These are phyloP conservation scores for Bretschneidera sinensis DNA, from an alignment of 345 rosid genomes.

Conservation along the genomic window DNA sequence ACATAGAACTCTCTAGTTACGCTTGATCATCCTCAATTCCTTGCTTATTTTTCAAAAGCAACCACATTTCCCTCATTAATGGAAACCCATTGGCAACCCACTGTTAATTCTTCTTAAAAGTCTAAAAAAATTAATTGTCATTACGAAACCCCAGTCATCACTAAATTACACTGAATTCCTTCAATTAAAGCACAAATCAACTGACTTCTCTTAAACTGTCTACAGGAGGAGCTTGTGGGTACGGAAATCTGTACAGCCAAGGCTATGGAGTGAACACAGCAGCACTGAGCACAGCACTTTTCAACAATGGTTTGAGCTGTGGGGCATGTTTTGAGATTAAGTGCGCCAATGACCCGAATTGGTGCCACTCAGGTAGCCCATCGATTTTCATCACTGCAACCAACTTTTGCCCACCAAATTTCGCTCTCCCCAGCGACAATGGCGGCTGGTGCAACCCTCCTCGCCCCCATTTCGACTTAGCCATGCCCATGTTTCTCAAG, in stretches of 20 bases:
- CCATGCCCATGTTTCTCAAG: constrained; percentile 76
- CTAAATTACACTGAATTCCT: background rate
- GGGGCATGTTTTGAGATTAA: constrained; percentile 72
- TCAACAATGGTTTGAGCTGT: constrained; percentile 63
- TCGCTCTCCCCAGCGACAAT: constrained; percentile 49
- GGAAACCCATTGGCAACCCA: background rate
- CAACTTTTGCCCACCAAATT: constrained; percentile 61
- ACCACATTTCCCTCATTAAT: no score
- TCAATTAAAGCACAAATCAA: background rate
- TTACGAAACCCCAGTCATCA: background rate
- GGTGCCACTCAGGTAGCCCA: constrained; percentile 64
- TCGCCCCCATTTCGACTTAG: constrained; percentile 62
- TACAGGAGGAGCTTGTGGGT: constrained; percentile 75
- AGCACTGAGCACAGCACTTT: constrained; percentile 66
- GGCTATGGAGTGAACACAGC: constrained; percentile 78
- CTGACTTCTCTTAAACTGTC: background rate
- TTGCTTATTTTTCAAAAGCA: no score
- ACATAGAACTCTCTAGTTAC: no score
- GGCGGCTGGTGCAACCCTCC: constrained; percentile 91
- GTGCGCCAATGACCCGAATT: constrained; percentile 45
- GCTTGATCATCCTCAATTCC: no score
- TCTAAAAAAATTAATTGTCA: background rate
- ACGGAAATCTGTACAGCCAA: constrained; percentile 68
- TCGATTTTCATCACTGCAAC: constrained; percentile 62
- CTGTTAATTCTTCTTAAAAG: background rate